Evolutionary conservation across 192 early-diverging fungal genomes (phyloP), one percentile per base, ranked within the genome.

Genomic region (Spinellus fusiger): DNA sequence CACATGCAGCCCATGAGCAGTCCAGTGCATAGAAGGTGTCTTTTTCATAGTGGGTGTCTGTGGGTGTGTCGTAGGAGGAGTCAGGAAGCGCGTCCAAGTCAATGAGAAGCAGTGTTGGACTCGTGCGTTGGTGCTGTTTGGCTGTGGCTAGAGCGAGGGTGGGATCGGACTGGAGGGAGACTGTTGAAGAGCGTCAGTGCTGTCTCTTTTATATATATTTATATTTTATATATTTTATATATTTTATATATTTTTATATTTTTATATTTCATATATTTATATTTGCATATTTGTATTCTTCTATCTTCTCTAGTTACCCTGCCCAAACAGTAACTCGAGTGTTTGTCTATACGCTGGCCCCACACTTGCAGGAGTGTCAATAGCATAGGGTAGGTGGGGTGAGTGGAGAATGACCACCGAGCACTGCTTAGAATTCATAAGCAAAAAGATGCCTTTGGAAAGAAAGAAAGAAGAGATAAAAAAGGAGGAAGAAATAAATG

Each of bases 141-240:
- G 51, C 38, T 47, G 40, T 40, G 4, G 53, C 61, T 31, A 63
- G 32, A n/a, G 61, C 61, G 40, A 47, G 37, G 22, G 49, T n/a
- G 18, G 37, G 29, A 63, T 63, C 40, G 18, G 49, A 31, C 37
- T 54, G 35, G 38, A 63, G 23, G 32, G 32, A 54, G 12, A 63
- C 61, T n/a, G n/a, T n/a, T n/a, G n/a, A n/a, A n/a, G n/a, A n/a
- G n/a, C n/a, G n/a, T n/a, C n/a, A n/a, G n/a, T n/a, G n/a, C n/a
- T n/a, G n/a, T n/a, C n/a, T n/a, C n/a, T n/a, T n/a, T n/a, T n/a
- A n/a, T n/a, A n/a, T n/a, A n/a, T n/a, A n/a, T n/a, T n/a, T n/a
- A n/a, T n/a, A n/a, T n/a, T n/a, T n/a, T 37, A 13, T 37, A 37
- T 37, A 13, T 9, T 13, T 9, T 37, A 37, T 9, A 13, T 9